Evolutionary conservation across 1,284 basidiomycete species (phyloP).

Genomic region (Cryptococcus hybrid): DNA sequence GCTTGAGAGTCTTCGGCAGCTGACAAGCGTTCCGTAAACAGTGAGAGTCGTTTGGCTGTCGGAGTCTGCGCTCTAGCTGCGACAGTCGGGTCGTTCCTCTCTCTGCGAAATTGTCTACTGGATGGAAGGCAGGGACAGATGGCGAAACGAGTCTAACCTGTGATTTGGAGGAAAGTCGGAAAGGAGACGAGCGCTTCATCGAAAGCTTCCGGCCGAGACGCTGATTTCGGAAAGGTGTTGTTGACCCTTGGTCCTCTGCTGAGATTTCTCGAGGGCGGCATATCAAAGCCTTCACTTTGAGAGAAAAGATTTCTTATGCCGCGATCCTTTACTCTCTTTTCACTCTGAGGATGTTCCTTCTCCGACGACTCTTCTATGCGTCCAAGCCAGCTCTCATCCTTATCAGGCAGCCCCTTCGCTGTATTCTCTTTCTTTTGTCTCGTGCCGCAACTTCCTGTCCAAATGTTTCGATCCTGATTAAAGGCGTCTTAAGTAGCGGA

Average conservation of each 20-base stretch:
- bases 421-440: slow-evolving; percentile 2
- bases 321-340: neutral
- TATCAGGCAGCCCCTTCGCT: neutral
- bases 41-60: too few relatives aligned
- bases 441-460: slow-evolving; percentile 2
- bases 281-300: neutral
- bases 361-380: neutral
- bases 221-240: neutral
- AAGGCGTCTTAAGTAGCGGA: neutral
- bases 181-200: neutral
- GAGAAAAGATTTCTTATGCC: neutral
- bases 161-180: neutral
- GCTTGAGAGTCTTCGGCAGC: too few relatives aligned
- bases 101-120: too few relatives aligned
- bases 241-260: neutral
- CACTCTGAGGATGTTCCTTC: neutral
- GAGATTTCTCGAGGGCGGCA: neutral
- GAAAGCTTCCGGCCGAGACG: neutral
- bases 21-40: too few relatives aligned
- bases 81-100: too few relatives aligned
- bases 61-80: too few relatives aligned
- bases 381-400: neutral
- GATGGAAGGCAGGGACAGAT: neutral
- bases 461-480: slow-evolving; percentile 5
- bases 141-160: neutral